Evolutionary conservation across 352 stramenopile genomes (phyloP).

Genomic region (Pythium rhizo-oryzae): DNA sequence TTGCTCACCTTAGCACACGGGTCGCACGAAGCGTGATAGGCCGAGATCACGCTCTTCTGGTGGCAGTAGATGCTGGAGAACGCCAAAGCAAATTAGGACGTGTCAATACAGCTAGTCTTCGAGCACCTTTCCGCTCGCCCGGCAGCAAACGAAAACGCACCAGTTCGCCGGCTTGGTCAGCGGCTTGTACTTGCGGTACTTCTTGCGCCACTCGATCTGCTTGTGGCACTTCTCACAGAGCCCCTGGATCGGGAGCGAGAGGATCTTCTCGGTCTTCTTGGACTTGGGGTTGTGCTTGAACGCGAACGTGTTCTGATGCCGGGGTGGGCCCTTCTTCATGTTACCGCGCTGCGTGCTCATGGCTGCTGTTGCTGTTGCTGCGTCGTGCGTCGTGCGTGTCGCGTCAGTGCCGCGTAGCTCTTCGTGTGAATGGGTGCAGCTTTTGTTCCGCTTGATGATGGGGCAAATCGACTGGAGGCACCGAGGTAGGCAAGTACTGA

Average conservation of each 20-base stretch:
- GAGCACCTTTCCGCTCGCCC: too few relatives aligned
- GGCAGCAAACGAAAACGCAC: conserved; percentile 35
- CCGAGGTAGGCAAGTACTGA: conserved; percentile 1
- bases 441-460: not conserved
- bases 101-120: not conserved
- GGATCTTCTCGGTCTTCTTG: conserved; percentile 96
- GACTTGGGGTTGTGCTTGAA: conserved; percentile 99
- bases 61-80: conserved; percentile 88
- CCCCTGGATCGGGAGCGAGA: conserved; percentile 90
- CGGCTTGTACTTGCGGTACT: conserved; percentile 99
- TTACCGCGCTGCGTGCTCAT: conserved; percentile 90
- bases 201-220: conserved; percentile 99
- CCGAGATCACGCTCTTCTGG: conserved; percentile 91
- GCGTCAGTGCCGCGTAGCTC: not conserved
- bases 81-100: conserved; percentile 11
- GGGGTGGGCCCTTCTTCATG: conserved; percentile 87
- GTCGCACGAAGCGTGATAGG: conserved; percentile 95
- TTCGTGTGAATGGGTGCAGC: conserved; percentile 10
- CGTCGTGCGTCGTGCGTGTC: too few relatives aligned
- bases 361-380: too few relatives aligned
- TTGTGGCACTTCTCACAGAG: conserved; percentile 94
- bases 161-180: conserved; percentile 93
- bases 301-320: conserved; percentile 98
- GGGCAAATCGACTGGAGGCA: conserved; percentile 5
- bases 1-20: conserved; percentile 77